These are phyloP conservation scores for Teratosphaeria nubilosa DNA, from an alignment of 2,329 filamentous ascomycete species.

Conservation along the genomic window DNA sequence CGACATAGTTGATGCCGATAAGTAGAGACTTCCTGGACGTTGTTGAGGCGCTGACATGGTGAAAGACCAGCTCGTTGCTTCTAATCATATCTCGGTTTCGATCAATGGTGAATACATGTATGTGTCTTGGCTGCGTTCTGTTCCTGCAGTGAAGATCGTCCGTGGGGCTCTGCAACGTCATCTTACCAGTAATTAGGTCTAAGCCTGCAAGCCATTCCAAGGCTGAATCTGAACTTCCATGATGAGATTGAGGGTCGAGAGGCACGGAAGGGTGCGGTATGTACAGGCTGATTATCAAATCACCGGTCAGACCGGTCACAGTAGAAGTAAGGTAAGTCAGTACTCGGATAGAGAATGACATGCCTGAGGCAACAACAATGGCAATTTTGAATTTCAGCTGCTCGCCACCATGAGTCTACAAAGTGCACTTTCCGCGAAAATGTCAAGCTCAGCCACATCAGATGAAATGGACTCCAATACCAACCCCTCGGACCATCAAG, in stretches of 20 bases:
- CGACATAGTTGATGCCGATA: conserved; percentile 45
- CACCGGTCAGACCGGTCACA: neutral
- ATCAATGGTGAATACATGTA: neutral
- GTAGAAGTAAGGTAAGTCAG: neutral
- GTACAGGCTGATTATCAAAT: too few species aligned
- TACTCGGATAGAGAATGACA: neutral
- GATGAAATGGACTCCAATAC: neutral
- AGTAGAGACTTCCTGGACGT: conserved; percentile 36
- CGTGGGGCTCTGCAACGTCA: neutral
- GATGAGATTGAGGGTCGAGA: too few species aligned
- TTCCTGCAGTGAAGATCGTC: neutral
- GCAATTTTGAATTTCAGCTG: neutral
- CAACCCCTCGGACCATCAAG: neutral
- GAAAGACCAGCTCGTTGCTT: neutral
- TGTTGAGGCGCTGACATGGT: neutral
- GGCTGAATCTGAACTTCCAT: neutral
- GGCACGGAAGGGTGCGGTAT: too few species aligned
- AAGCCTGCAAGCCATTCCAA: neutral
- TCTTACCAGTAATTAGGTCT: neutral
- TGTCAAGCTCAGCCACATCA: neutral
- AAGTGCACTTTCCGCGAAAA: neutral
- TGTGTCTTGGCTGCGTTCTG: neutral
- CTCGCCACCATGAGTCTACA: neutral
- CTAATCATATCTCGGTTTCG: too few species aligned
- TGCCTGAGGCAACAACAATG: neutral